Evolutionary conservation across 1,139 yeast species (phyloP).

Genomic region (Geotrichum reessii): DNA sequence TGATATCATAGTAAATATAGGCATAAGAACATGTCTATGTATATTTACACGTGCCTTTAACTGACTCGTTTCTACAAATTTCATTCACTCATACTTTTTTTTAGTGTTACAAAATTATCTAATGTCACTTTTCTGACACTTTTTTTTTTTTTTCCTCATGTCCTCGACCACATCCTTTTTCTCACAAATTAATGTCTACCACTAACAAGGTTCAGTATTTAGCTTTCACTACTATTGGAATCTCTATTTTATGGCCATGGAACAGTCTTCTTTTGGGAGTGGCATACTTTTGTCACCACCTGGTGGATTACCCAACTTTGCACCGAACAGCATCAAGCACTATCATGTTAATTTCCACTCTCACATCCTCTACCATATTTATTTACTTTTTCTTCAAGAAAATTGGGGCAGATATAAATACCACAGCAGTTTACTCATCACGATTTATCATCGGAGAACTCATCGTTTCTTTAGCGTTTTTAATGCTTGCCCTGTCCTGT

Average conservation of each 20-base stretch:
- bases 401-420: constrained; percentile 26
- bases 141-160: neutral
- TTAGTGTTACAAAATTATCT: too few relatives aligned
- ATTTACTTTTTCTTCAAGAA: constrained; percentile 66
- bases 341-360: constrained; percentile 83
- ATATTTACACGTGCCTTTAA: too few relatives aligned
- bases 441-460: constrained; percentile 58
- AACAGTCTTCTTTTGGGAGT: constrained; percentile 85
- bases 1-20: too few relatives aligned
- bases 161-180: neutral
- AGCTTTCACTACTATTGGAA: constrained; percentile 9
- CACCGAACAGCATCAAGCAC: constrained; percentile 67
- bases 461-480: constrained; percentile 52
- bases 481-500: constrained; percentile 39
- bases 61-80: too few relatives aligned
- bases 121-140: neutral
- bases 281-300: constrained; percentile 50
- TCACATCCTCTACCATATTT: constrained; percentile 59
- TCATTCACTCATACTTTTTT: too few relatives aligned
- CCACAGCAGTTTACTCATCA: constrained; percentile 50
- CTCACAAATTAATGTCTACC: neutral
- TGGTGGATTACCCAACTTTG: constrained; percentile 49
- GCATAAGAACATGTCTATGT: too few relatives aligned
- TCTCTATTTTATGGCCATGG: constrained; percentile 82
- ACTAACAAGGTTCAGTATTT: constrained; percentile 3